Conservation (phyloP, 495 filamentous ascomycete species). For the Cercophora samala region DNA sequence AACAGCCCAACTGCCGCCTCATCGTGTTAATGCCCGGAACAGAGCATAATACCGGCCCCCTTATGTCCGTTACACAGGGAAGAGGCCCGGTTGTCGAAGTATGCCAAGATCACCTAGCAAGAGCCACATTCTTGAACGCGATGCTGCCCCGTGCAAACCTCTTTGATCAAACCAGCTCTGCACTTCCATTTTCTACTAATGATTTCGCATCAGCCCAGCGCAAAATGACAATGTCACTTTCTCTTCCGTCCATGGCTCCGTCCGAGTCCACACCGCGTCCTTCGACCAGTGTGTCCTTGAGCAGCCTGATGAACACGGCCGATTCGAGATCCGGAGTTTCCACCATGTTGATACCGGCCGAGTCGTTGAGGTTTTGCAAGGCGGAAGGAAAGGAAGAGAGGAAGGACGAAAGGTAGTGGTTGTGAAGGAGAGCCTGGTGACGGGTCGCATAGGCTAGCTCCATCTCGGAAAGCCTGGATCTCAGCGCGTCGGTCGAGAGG, state of each 20-base stretch:
- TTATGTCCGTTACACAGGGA: background rate
- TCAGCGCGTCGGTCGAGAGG: conserved; percentile 46
- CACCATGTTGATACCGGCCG: conserved; percentile 85
- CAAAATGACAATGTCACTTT: conserved; percentile 82
- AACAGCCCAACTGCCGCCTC: background rate
- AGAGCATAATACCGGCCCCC: background rate
- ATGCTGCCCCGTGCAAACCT: background rate
- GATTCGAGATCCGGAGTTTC: conserved; percentile 75
- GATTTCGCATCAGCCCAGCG: conserved; percentile 79
- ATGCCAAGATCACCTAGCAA: background rate
- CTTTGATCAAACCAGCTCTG: conserved; percentile 70
- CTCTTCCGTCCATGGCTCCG: conserved; percentile 58
- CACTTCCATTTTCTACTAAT: conserved; percentile 66
- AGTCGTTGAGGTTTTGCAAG: conserved; percentile 83
- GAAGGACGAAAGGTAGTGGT: conserved; percentile 79
- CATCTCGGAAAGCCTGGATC: conserved; percentile 59
- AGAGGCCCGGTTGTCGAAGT: background rate
- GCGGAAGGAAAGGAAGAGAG: conserved; percentile 71
- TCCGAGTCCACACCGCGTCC: conserved; percentile 58
- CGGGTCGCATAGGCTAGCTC: conserved; percentile 75
- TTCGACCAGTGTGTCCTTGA: conserved; percentile 56
- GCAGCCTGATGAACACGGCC: conserved; percentile 78
- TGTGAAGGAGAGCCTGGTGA: conserved; percentile 76
- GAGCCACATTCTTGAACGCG: background rate
- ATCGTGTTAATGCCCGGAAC: background rate